phyloP scores from a whole-genome alignment of 1,139 yeast species.

The Candida freyschussii region DNA sequence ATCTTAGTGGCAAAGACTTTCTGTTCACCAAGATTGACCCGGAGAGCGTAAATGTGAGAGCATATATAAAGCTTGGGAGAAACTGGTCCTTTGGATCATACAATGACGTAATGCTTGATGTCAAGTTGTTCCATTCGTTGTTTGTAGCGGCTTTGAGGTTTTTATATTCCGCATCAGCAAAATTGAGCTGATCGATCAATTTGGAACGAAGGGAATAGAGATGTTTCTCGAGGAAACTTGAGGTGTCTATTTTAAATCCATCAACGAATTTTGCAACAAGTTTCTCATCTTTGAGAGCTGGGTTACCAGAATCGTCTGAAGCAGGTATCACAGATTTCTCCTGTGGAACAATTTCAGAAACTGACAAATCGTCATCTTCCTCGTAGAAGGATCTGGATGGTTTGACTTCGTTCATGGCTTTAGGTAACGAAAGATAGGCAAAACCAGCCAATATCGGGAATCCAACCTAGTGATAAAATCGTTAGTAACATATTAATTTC shows the following conservation, averaged over 20 bases:
- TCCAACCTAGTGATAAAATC: too few relatives aligned
- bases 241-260: slow-evolving; percentile 24
- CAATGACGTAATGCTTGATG: slow-evolving; percentile 16
- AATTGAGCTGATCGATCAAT: slow-evolving; percentile 16
- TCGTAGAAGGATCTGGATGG: slow-evolving; percentile 25
- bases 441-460: too few relatives aligned
- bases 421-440: too few relatives aligned
- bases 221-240: slow-evolving; percentile 21
- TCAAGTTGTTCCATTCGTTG: slow-evolving; percentile 22
- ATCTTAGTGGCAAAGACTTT: slow-evolving; percentile 44
- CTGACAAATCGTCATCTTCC: slow-evolving; percentile 18
- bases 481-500: too few relatives aligned
- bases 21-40: slow-evolving; percentile 52
- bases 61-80: slow-evolving; percentile 50
- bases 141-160: slow-evolving; percentile 22
- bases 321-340: slow-evolving; percentile 3
- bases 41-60: slow-evolving; percentile 48
- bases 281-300: slow-evolving; percentile 8
- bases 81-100: slow-evolving; percentile 25
- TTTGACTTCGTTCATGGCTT: too few relatives aligned
- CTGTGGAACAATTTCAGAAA: slow-evolving; percentile 10
- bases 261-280: slow-evolving; percentile 19
- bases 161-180: slow-evolving; percentile 21
- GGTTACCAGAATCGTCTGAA: slow-evolving; percentile 3
- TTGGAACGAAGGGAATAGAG: slow-evolving; percentile 15